Evolutionary conservation across 2,329 filamentous ascomycete species (phyloP).

Genomic region (Xylariomycetidae sp.): DNA sequence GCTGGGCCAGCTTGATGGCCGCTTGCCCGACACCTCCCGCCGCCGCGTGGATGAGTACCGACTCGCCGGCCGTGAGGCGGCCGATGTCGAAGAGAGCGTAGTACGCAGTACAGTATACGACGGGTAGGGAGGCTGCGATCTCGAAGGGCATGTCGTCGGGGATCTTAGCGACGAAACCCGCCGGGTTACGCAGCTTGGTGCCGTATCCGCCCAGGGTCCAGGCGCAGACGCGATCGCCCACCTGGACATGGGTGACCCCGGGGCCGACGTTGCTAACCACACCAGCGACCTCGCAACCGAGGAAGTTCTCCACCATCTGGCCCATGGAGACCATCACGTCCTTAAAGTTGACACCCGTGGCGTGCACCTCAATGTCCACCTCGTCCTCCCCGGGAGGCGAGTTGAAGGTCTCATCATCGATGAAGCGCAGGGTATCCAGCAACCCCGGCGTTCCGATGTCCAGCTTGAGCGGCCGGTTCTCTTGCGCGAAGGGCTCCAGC

Average conservation of each 20-base stretch:
- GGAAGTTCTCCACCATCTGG: slow-evolving; percentile 11
- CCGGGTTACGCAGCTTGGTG: slow-evolving; percentile 23
- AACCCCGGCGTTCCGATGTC: slow-evolving; percentile 16
- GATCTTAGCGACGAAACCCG: no score
- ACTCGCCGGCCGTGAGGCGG: slow-evolving; percentile 21
- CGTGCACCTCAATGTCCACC: slow-evolving; percentile 29
- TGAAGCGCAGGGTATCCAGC: slow-evolving; percentile 3
- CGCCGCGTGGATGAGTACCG: slow-evolving; percentile 40
- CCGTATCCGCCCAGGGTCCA: slow-evolving; percentile 32
- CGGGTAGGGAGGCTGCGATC: slow-evolving; percentile 28
- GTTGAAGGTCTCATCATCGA: slow-evolving; percentile 5
- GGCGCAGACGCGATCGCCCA: slow-evolving; percentile 14
- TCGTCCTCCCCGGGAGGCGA: slow-evolving; percentile 9
- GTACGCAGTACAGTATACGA: slow-evolving; percentile 36
- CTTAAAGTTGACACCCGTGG: slow-evolving; percentile 33
- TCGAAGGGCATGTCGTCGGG: slow-evolving; percentile 11
- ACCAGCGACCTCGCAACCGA: slow-evolving; percentile 19
- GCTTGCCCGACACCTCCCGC: slow-evolving; percentile 39
- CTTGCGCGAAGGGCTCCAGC: not conserved
- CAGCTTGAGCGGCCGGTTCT: not conserved
- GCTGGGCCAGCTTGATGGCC: slow-evolving; percentile 35
- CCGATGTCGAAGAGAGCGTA: slow-evolving; percentile 34
- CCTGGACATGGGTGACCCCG: slow-evolving; percentile 10
- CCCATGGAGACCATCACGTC: slow-evolving; percentile 29
- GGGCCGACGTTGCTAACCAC: slow-evolving; percentile 6